These are phyloP conservation scores for Sugiyamaella castrensis DNA, from an alignment of 1,139 yeast genomes.

Conservation along the genomic window DNA sequence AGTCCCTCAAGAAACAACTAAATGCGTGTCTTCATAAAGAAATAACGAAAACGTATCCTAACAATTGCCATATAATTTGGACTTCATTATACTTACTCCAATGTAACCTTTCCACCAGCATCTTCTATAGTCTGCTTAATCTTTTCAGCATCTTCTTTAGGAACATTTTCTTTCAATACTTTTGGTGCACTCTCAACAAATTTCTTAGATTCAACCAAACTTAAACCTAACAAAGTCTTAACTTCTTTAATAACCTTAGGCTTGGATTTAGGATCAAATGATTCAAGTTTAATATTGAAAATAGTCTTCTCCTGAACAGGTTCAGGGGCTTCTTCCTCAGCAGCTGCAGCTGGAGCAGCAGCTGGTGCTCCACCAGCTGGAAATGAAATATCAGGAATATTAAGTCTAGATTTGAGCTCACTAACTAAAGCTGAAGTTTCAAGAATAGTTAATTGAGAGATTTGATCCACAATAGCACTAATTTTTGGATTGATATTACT, in stretches of 20 bases:
- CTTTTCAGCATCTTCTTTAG: slow-evolving; percentile 89
- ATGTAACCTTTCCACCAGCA: slow-evolving; percentile 85
- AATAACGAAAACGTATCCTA: too few species aligned
- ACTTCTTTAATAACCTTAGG: slow-evolving; percentile 98
- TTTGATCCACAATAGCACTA: slow-evolving; percentile 80
- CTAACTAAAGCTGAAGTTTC: slow-evolving; percentile 84
- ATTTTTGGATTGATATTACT: slow-evolving; percentile 83
- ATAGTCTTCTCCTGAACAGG: slow-evolving; percentile 91
- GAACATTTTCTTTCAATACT: slow-evolving; percentile 77
- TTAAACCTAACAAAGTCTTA: slow-evolving; percentile 83
- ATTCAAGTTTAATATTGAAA: slow-evolving; percentile 85
- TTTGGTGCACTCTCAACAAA: slow-evolving; percentile 98
- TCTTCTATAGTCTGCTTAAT: slow-evolving; percentile 91
- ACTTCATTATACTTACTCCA: slow-evolving; percentile 61
- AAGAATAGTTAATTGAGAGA: slow-evolving; percentile 79
- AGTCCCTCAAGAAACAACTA: too few species aligned
- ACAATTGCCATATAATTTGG: too few species aligned
- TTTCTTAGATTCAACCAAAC: slow-evolving; percentile 95
- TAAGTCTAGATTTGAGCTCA: slow-evolving; percentile 80
- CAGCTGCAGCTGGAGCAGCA: slow-evolving; percentile 67
- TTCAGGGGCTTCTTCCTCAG: slow-evolving; percentile 74
- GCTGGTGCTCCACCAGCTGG: slow-evolving; percentile 69
- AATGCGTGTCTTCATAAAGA: too few species aligned
- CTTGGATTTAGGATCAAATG: slow-evolving; percentile 91
- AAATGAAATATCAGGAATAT: slow-evolving; percentile 89